phyloP scores from a whole-genome alignment of 2,329 filamentous ascomycete species.

The Penicillium sp. region DNA sequence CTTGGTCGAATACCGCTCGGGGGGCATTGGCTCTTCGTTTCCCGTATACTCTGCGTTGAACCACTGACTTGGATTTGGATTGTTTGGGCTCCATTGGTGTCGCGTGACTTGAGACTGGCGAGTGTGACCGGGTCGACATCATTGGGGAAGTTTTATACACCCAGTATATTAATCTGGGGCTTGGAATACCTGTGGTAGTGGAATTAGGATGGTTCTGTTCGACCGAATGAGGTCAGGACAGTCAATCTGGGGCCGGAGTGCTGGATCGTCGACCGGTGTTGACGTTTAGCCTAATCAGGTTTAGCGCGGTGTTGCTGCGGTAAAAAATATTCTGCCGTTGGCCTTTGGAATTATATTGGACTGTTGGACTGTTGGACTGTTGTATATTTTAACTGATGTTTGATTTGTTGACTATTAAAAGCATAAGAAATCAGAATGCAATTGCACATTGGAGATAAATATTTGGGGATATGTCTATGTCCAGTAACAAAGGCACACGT shows the following conservation, averaged over 20 bases:
- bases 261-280: constrained; percentile 15
- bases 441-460: neutral
- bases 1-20: constrained; percentile 30
- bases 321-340: constrained; percentile 2
- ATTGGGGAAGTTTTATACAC: neutral
- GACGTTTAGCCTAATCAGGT: constrained; percentile 20
- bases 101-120: constrained; percentile 12
- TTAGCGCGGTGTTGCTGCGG: constrained; percentile 25
- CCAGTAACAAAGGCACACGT: neutral
- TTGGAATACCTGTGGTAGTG: neutral
- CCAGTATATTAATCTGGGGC: neutral
- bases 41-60: constrained; percentile 30
- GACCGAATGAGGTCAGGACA: neutral
- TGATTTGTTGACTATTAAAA: no score
- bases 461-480: no score
- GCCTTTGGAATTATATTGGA: no score
- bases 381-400: neutral
- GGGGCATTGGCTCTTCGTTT: constrained; percentile 29
- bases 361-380: neutral
- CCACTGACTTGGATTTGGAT: constrained; percentile 20
- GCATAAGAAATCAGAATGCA: neutral
- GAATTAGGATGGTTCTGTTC: neutral
- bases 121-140: constrained; percentile 14
- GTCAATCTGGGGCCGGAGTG: neutral
- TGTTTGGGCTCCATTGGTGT: constrained; percentile 14